Evolutionary conservation across 768 basidiomycete genomes (phyloP).

Genomic region (Lepiota venenata): DNA sequence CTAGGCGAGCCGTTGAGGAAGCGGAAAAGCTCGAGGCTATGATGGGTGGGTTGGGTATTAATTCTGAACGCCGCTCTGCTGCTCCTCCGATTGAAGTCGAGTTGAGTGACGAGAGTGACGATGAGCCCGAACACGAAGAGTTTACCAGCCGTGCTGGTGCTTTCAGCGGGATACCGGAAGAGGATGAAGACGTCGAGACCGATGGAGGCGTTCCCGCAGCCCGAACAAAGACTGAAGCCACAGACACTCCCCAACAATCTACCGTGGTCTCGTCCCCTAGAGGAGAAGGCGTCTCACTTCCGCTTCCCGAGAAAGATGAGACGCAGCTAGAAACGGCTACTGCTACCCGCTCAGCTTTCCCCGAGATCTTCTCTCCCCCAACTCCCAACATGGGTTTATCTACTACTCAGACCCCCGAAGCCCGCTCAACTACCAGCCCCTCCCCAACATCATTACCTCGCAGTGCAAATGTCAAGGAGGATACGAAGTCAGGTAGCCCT

Average conservation of each 20-base stretch:
- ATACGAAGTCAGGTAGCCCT: not conserved
- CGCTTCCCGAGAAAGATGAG: constrained; percentile 27
- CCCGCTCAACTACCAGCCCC: not conserved
- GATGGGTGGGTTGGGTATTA: constrained; percentile 27
- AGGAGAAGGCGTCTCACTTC: constrained; percentile 18
- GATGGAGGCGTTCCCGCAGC: not conserved
- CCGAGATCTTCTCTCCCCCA: not conserved
- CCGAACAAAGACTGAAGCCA: not conserved
- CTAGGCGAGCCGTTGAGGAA: constrained; percentile 59
- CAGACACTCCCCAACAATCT: not conserved
- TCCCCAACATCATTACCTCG: not conserved
- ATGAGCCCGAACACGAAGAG: constrained; percentile 43
- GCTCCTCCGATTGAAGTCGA: constrained; percentile 73
- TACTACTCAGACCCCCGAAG: not conserved
- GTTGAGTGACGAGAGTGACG: constrained; percentile 79
- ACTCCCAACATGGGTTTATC: not conserved
- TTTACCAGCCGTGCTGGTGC: constrained; percentile 34
- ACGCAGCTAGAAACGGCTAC: constrained; percentile 35
- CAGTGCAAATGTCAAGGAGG: not conserved
- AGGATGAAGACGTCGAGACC: constrained; percentile 50
- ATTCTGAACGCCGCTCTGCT: constrained; percentile 18
- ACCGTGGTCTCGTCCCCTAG: constrained; percentile 1
- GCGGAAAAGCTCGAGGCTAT: constrained; percentile 45
- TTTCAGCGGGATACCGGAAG: constrained; percentile 57
- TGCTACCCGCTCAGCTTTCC: not conserved